Evolutionary conservation across 2,329 filamentous ascomycete genomes (phyloP).

Genomic region (Calonectria pseudoreteaudii): DNA sequence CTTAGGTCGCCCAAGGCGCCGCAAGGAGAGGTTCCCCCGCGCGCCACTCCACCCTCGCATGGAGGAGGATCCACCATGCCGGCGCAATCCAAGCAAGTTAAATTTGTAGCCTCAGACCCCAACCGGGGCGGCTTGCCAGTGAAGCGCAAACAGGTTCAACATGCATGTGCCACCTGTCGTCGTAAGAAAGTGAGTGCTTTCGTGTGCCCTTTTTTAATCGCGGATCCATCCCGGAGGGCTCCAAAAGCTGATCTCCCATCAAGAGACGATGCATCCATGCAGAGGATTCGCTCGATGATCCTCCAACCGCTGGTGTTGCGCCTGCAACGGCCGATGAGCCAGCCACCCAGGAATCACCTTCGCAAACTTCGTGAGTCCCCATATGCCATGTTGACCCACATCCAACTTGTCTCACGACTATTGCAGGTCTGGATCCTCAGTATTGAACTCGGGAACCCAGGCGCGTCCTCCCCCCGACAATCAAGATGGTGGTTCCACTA

Average conservation of each 20-base stretch:
- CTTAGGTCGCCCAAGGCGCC: slow-evolving; percentile 1
- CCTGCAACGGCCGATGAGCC: slow-evolving; percentile 36
- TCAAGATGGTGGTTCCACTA: slow-evolving; percentile 20
- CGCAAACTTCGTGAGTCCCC: slow-evolving; percentile 46
- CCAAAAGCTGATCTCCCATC: background rate
- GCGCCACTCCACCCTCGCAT: slow-evolving; percentile 21
- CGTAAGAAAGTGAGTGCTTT: slow-evolving; percentile 60
- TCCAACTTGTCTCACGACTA: slow-evolving; percentile 8
- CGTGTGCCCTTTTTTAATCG: background rate
- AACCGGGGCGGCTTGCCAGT: slow-evolving; percentile 62
- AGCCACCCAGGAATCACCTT: slow-evolving; percentile 41
- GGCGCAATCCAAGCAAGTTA: slow-evolving; percentile 53
- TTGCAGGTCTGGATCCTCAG: slow-evolving; percentile 28
- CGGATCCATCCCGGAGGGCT: background rate
- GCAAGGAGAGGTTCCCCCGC: slow-evolving; percentile 1
- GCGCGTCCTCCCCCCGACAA: slow-evolving; percentile 20
- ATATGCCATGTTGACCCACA: background rate
- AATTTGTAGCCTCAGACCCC: slow-evolving; percentile 68
- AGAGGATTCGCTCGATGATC: slow-evolving; percentile 48
- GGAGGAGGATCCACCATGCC: slow-evolving; percentile 31
- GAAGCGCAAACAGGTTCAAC: slow-evolving; percentile 70
- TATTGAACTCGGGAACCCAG: slow-evolving; percentile 13
- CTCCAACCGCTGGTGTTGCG: slow-evolving; percentile 9
- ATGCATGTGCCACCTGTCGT: slow-evolving; percentile 67
- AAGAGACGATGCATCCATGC: slow-evolving; percentile 60